A percentile compares a stretch with the other conserved stretches of the same genome.
These are phyloP conservation scores for Rhodotorula babjevae DNA, from an alignment of 768 basidiomycete species.

Conservation along the genomic window DNA sequence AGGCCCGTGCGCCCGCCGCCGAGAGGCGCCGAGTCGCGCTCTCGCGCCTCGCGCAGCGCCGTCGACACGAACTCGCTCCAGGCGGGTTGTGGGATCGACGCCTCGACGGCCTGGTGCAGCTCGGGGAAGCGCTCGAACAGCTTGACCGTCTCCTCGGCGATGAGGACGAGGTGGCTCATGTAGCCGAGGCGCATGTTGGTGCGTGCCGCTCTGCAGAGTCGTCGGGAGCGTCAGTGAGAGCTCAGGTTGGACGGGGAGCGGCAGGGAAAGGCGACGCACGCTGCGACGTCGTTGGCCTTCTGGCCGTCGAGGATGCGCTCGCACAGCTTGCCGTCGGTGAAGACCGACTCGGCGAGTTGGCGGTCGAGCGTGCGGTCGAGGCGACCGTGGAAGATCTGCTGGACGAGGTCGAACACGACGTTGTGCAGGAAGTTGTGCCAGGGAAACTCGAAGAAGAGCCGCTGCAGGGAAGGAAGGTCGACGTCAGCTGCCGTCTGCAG, in stretches of 20 bases:
- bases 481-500: background rate
- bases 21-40: slow-evolving; percentile 68
- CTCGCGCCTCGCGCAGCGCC: slow-evolving; percentile 78
- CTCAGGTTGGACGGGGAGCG: slow-evolving; percentile 49
- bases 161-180: slow-evolving; percentile 94
- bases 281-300: slow-evolving; percentile 67
- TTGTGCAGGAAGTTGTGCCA: slow-evolving; percentile 98
- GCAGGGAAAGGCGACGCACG: slow-evolving; percentile 51
- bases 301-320: slow-evolving; percentile 83
- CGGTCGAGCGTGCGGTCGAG: slow-evolving; percentile 78
- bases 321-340: slow-evolving; percentile 78
- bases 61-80: slow-evolving; percentile 90
- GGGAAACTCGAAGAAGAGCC: slow-evolving; percentile 90
- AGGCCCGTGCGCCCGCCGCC: slow-evolving; percentile 56
- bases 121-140: slow-evolving; percentile 81
- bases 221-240: background rate
- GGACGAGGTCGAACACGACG: slow-evolving; percentile 89
- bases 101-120: slow-evolving; percentile 61
- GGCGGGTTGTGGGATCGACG: slow-evolving; percentile 65
- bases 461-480: slow-evolving; percentile 52
- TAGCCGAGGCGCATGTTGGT: slow-evolving; percentile 62
- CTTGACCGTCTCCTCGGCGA: slow-evolving; percentile 88
- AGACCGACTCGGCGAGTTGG: slow-evolving; percentile 74
- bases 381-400: slow-evolving; percentile 86
- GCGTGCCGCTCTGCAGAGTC: slow-evolving; percentile 12